Evolutionary conservation across 2,329 filamentous ascomycete species (phyloP).

Genomic region (Fusarium veterinarium): DNA sequence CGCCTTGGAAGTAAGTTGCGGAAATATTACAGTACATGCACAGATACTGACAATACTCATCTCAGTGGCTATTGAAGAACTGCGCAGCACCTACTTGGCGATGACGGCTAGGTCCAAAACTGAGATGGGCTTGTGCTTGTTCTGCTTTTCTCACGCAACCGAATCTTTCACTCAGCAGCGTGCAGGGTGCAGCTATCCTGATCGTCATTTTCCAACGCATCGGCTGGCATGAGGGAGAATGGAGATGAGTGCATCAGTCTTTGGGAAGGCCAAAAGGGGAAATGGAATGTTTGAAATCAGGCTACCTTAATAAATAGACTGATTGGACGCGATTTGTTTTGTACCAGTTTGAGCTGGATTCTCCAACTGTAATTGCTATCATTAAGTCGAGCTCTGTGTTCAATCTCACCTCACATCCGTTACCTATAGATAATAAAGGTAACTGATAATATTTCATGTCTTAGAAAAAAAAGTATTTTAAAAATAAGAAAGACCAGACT

Average conservation of each 20-base stretch:
- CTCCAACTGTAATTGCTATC: not conserved
- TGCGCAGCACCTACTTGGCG: not conserved
- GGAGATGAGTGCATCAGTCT: too few species aligned
- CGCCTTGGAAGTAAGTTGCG: not conserved
- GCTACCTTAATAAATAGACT: not conserved
- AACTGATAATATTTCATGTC: not conserved
- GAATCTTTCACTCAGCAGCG: not conserved
- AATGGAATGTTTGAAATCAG: not conserved
- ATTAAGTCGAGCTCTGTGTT: not conserved
- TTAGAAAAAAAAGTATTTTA: not conserved
- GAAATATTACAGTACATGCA: rapidly evolving
- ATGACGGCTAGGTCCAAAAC: not conserved
- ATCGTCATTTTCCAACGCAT: not conserved
- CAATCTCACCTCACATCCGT: not conserved
- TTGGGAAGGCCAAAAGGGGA: not conserved
- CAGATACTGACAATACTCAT: not conserved
- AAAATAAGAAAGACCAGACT: not conserved
- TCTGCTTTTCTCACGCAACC: not conserved
- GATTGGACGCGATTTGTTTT: not conserved
- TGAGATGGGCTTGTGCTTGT: not conserved
- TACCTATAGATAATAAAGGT: not conserved
- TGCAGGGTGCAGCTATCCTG: not conserved
- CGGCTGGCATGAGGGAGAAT: not conserved
- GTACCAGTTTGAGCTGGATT: not conserved
- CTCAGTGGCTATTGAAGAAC: constrained; percentile 8